phyloP scores from a whole-genome alignment of 306 rosid species.

The Crataegus laevigata region DNA sequence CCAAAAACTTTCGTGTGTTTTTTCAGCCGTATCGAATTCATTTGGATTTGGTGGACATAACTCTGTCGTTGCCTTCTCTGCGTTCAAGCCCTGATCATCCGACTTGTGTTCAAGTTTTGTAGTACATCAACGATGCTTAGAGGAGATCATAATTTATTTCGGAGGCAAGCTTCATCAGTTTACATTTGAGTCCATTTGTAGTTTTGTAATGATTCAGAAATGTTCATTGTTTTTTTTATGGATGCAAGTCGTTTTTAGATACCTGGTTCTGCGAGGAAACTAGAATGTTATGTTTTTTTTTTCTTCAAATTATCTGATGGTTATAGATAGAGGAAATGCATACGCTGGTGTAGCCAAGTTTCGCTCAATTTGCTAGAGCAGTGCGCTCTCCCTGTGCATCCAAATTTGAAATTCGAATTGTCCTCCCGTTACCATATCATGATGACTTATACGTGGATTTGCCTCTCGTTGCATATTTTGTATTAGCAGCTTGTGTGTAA shows the following conservation, averaged over 20 bases:
- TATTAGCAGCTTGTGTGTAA: not conserved
- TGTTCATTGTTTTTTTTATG: not conserved
- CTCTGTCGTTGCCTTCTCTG: slow-evolving; percentile 89
- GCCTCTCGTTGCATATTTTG: not conserved
- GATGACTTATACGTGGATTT: not conserved
- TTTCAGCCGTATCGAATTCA: slow-evolving; percentile 88
- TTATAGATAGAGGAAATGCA: not conserved
- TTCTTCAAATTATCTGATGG: not conserved
- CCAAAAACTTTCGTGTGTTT: not conserved
- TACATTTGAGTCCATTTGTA: slow-evolving; percentile 14
- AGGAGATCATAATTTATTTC: slow-evolving; percentile 28
- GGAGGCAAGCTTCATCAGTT: slow-evolving; percentile 35
- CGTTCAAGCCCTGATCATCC: slow-evolving; percentile 68
- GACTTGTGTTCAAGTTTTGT: slow-evolving; percentile 27
- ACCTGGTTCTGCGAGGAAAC: not conserved
- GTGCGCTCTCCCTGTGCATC: not conserved
- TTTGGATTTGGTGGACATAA: slow-evolving; percentile 98
- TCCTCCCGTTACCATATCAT: no score
- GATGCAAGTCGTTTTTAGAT: slow-evolving; percentile 4
- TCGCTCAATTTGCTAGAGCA: no score
- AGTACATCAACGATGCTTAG: slow-evolving; percentile 18
- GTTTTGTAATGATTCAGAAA: slow-evolving; percentile 18
- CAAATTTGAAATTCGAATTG: no score
- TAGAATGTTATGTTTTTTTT: not conserved
- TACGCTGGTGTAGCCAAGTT: not conserved